Conservation (phyloP, 139 green algal species). For the Micromonas commoda region DNA sequence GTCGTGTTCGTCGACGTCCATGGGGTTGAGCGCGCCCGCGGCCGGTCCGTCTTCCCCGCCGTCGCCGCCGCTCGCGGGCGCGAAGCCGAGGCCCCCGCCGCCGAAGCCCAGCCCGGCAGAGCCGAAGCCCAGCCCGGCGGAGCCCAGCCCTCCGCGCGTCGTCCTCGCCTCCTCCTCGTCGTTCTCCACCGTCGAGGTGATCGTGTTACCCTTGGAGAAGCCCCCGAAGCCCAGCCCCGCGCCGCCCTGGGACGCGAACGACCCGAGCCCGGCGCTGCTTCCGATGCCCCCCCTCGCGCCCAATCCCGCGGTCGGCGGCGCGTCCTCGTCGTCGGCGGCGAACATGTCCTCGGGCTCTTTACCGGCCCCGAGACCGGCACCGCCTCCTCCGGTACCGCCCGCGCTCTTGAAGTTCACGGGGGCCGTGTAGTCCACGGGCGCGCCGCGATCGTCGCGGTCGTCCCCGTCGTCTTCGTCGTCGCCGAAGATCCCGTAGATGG, state of each 20-base stretch:
- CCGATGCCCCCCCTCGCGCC: not conserved
- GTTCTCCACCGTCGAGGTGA: not conserved
- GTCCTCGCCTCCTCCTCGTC: too few species aligned
- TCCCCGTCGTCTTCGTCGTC: slow-evolving; percentile 4
- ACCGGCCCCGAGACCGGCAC: not conserved
- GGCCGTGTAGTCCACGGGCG: not conserved
- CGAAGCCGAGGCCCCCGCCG: slow-evolving; percentile 7
- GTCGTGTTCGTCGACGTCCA: slow-evolving; percentile 8
- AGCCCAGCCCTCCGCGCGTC: not conserved
- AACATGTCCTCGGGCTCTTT: not conserved
- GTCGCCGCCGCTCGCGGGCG: not conserved
- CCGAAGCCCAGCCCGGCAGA: not conserved
- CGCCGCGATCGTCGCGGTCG: not conserved
- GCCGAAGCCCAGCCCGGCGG: not conserved
- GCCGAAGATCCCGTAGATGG: slow-evolving; percentile 10
- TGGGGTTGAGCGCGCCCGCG: not conserved
- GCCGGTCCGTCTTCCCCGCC: not conserved
- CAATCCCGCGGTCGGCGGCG: too few species aligned
- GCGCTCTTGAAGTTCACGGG: slow-evolving; percentile 1
- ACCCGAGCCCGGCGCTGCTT: not conserved
- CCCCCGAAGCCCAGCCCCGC: not conserved
- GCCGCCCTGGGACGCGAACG: not conserved
- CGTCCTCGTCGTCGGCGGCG: not conserved
- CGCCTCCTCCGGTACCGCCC: not conserved
- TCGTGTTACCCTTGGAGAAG: too few species aligned